These are phyloP conservation scores for Tylopilus plumbeoviolaceoides DNA, from an alignment of 768 basidiomycete genomes.

Conservation along the genomic window DNA sequence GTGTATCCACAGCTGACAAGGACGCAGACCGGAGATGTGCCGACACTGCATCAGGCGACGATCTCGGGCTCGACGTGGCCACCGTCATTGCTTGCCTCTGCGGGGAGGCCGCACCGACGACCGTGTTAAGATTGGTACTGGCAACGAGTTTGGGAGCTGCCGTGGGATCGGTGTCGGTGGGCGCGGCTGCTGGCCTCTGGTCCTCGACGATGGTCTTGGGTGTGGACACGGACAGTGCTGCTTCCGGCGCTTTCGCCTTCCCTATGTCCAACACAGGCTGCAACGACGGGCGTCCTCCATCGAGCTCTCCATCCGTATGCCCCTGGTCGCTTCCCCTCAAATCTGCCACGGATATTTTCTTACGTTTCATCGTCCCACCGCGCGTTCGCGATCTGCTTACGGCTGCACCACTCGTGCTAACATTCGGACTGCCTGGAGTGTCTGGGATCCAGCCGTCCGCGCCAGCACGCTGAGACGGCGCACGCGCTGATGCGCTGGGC, in stretches of 20 bases:
- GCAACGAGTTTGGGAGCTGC: too few species aligned
- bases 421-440: neutral
- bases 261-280: neutral
- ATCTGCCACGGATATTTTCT: constrained; percentile 23
- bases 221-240: neutral
- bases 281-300: neutral
- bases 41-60: neutral
- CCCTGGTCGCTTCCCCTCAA: constrained; percentile 25
- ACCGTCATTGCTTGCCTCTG: constrained; percentile 3
- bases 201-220: neutral
- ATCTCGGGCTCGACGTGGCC: neutral
- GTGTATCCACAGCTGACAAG: constrained; percentile 4
- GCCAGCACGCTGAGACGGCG: neutral
- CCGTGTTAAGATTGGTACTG: too few species aligned
- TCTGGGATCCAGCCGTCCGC: constrained; percentile 23
- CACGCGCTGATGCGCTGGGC: neutral
- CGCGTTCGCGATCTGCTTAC: neutral
- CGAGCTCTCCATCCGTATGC: constrained; percentile 27
- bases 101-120: neutral
- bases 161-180: neutral
- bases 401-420: too few species aligned
- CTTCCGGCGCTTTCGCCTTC: neutral
- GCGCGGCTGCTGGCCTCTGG: neutral
- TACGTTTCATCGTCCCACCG: constrained; percentile 5
- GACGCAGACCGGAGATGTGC: constrained; percentile 17